phyloP scores from a whole-genome alignment of 257 asterid genomes.

The Fraxinus quadrangulata region DNA sequence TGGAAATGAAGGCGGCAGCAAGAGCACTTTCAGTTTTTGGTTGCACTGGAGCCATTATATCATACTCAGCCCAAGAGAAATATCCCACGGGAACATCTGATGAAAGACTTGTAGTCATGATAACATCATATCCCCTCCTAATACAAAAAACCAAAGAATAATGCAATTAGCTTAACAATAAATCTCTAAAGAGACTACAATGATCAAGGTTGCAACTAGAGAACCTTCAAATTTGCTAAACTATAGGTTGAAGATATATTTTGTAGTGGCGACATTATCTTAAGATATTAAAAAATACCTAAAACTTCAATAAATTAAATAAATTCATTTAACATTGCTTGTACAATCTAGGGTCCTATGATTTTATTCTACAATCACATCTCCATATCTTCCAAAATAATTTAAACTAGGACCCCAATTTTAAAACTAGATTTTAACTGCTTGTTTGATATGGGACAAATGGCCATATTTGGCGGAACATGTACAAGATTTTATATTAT shows the following conservation, averaged over 20 bases:
- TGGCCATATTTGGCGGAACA: background rate
- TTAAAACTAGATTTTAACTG: constrained; percentile 1
- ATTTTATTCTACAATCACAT: background rate
- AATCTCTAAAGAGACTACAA: background rate
- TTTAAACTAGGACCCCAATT: background rate
- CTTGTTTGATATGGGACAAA: background rate
- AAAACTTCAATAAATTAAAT: background rate
- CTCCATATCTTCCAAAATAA: constrained; percentile 6
- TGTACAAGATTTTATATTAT: background rate
- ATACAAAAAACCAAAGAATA: constrained; percentile 2
- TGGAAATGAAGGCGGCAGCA: constrained; percentile 98
- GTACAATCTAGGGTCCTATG: background rate
- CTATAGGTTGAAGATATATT: background rate
- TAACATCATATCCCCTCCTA: constrained; percentile 78
- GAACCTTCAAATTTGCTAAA: background rate
- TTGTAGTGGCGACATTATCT: background rate
- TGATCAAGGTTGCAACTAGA: background rate
- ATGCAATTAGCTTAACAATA: constrained; percentile 13
- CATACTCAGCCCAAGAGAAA: constrained; percentile 98
- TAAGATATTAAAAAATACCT: background rate
- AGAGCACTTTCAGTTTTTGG: constrained; percentile 75
- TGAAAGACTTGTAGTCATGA: constrained; percentile 98
- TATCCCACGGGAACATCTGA: constrained; percentile 99
- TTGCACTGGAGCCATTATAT: constrained; percentile 87
- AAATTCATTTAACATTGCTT: background rate